phyloP scores from a whole-genome alignment of 768 basidiomycete genomes.

The Collybia sordida region DNA sequence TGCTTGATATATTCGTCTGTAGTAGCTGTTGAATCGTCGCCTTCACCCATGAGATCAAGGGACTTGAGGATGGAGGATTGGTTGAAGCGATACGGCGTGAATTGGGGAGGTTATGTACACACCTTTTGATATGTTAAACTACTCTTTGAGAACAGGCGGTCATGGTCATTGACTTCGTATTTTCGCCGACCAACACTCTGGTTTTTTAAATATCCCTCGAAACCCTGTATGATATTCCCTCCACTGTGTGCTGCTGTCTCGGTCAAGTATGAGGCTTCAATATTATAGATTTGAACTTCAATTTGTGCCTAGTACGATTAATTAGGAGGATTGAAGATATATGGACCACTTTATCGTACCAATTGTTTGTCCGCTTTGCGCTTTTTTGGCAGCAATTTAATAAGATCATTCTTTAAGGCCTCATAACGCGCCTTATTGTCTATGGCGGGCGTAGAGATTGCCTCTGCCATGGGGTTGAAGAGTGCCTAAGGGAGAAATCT shows the following conservation, averaged over 20 bases:
- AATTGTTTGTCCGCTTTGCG: slow-evolving; percentile 74
- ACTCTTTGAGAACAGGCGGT: slow-evolving; percentile 82
- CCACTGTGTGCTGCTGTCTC: slow-evolving; percentile 78
- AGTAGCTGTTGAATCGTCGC: slow-evolving; percentile 53
- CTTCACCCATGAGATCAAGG: slow-evolving; percentile 71
- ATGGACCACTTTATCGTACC: slow-evolving; percentile 39
- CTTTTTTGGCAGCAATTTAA: slow-evolving; percentile 74
- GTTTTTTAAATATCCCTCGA: slow-evolving; percentile 84
- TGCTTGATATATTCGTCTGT: slow-evolving; percentile 67
- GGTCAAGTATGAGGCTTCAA: slow-evolving; percentile 73
- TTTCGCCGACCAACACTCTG: slow-evolving; percentile 65
- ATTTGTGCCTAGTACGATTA: slow-evolving; percentile 64
- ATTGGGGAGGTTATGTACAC: slow-evolving; percentile 11
- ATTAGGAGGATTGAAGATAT: not conserved
- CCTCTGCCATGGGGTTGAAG: slow-evolving; percentile 35
- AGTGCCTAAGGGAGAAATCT: not conserved
- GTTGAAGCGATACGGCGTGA: not conserved
- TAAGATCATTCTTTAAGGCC: slow-evolving; percentile 69
- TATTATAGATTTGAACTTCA: slow-evolving; percentile 76
- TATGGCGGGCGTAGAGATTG: slow-evolving; percentile 38
- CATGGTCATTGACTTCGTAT: slow-evolving; percentile 74
- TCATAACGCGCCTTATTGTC: slow-evolving; percentile 77
- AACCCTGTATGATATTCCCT: slow-evolving; percentile 86
- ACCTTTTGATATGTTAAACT: slow-evolving; percentile 79
- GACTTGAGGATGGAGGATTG: slow-evolving; percentile 46